Conservation (phyloP, 352 stramenopile species). For the Pythium aquatile region DNA sequence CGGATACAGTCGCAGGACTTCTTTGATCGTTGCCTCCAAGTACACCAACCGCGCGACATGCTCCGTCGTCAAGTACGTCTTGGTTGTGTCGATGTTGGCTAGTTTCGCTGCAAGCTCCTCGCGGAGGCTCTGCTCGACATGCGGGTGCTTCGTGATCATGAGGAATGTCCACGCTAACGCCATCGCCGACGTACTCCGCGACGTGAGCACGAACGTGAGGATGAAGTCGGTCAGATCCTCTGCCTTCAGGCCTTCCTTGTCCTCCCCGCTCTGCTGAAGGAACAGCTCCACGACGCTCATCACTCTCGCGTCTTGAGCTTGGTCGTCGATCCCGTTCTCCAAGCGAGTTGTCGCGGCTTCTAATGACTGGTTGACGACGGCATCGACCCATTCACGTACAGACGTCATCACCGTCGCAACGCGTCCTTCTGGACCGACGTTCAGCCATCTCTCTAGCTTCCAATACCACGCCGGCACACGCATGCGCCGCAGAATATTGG, state of each 20-base stretch:
- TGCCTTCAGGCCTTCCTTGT: constrained; percentile 25
- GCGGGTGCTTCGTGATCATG: constrained; percentile 55
- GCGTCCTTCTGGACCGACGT: constrained; percentile 35
- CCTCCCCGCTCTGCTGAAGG: constrained; percentile 15
- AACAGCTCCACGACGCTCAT: constrained; percentile 15
- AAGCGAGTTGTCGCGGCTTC: neutral
- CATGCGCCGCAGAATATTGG: constrained; percentile 39
- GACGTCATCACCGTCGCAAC: constrained; percentile 26
- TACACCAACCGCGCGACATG: constrained; percentile 53
- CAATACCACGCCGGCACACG: constrained; percentile 45
- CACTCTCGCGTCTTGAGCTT: neutral
- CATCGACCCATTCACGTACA: constrained; percentile 38
- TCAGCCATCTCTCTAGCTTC: constrained; percentile 48
- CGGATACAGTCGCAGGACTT: constrained; percentile 66
- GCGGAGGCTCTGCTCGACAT: constrained; percentile 39
- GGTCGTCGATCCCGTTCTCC: neutral
- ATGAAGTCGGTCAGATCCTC: constrained; percentile 66
- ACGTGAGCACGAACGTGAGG: constrained; percentile 62
- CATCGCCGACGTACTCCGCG: constrained; percentile 67
- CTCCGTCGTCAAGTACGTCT: constrained; percentile 33
- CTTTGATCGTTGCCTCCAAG: constrained; percentile 48
- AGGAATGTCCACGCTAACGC: constrained; percentile 71
- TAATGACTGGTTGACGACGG: constrained; percentile 29
- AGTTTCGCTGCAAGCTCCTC: constrained; percentile 34
- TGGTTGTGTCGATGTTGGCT: neutral